Evolutionary conservation across 305 asterid species (phyloP), one percentile per base, ranked within the genome.

Genomic region (Fraxinus baroniana): DNA sequence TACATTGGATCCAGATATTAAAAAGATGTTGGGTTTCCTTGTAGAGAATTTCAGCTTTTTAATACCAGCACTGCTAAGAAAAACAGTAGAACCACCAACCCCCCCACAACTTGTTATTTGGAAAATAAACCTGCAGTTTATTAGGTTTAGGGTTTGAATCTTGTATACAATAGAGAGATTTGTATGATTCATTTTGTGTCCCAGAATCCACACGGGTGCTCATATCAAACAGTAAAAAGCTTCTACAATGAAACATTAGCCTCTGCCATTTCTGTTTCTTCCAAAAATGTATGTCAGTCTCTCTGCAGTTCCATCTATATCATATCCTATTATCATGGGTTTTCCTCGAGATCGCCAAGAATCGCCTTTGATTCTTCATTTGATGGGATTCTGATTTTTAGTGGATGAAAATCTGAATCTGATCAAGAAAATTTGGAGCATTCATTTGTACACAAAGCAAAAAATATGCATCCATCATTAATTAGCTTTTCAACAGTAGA

Each of bases 81-180:
- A 26, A 26, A 66, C 74, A 24, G 74, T 24, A 22, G 71, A 24
- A 24, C 18, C 39, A 36, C 55, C 46, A 46, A 12, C 44, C 33
- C 33, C 20, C 64, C 5, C 2, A 44, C 79, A 73, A 44, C 7
- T 10, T 66, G 20, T 68, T 68, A 22, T 24, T 13, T 68, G 71
- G 46, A 79, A 70, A 70, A 30, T 9, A 79, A 18, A 52, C 18
- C 20, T 70, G 60, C 12, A 82, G 41, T 30, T 44, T 44, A 79
- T 74, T 80, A 80, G 84, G 86, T 80, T 83, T 86, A 80, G 84
- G 86, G 86, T 86, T 83, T 72, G 64, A 83, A 72, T 76, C 62
- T 64, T 52, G 32, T 76, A 5, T 46, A 7, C 8, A 17, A 22
- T 28, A 41, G 70, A 28, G 20, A 80, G 60, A 60, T 37, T 60